phyloP scores from a whole-genome alignment of 1,139 yeast genomes.

The Taiozyma sp. region DNA sequence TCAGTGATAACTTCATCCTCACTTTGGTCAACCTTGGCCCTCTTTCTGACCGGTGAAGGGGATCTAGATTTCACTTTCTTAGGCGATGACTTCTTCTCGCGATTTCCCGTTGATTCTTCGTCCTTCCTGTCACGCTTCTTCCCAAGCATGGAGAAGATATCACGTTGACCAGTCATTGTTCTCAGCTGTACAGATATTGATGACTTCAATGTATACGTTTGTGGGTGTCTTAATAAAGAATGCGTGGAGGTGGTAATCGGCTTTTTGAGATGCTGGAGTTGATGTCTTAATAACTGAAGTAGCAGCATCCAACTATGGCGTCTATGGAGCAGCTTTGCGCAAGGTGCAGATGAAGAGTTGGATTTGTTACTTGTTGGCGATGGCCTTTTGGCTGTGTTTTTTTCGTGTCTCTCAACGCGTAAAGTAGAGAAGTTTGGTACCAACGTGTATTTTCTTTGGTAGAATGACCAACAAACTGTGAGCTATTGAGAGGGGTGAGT shows the following conservation, averaged over 20 bases:
- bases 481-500: too few relatives aligned
- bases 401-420: not conserved
- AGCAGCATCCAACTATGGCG: not conserved
- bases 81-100: not conserved
- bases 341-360: not conserved
- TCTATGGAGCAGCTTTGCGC: not conserved
- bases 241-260: not conserved
- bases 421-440: not conserved
- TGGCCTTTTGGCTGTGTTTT: not conserved
- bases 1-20: not conserved
- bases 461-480: too few relatives aligned
- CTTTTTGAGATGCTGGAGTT: not conserved
- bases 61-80: conserved; percentile 1
- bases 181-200: not conserved
- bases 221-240: not conserved
- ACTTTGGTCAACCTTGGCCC: not conserved
- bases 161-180: conserved; percentile 5
- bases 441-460: too few relatives aligned
- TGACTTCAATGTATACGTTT: not conserved
- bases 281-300: not conserved
- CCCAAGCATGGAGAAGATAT: conserved; percentile 20
- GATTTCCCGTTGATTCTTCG: not conserved
- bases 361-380: not conserved
- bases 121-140: conserved; percentile 6
- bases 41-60: not conserved